Evolutionary conservation across 2,329 filamentous ascomycete species (phyloP).

Genomic region (Epichloe brachyelytri): DNA sequence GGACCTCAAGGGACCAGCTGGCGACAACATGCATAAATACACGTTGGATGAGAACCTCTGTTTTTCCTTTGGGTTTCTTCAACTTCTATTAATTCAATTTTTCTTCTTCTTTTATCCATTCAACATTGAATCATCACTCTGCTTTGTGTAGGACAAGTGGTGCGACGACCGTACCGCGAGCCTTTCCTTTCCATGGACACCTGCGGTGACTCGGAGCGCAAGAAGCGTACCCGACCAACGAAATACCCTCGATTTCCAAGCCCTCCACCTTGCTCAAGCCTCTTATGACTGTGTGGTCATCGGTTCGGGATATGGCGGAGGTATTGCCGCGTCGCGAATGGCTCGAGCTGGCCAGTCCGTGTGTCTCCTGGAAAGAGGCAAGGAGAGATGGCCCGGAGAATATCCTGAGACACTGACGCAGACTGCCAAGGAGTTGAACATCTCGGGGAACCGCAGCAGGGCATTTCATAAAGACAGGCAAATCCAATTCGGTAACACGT

Average conservation of each 20-base stretch:
- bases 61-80: no score
- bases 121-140: neutral
- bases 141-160: neutral
- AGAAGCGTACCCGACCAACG: neutral
- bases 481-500: slow-evolving; percentile 36
- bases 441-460: slow-evolving; percentile 32
- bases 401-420: slow-evolving; percentile 39
- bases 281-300: slow-evolving; percentile 54
- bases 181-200: neutral
- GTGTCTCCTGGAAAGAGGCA: slow-evolving; percentile 51
- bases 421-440: slow-evolving; percentile 38
- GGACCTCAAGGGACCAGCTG: no score
- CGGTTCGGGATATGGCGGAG: slow-evolving; percentile 56
- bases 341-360: slow-evolving; percentile 43
- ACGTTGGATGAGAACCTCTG: no score
- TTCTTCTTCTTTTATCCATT: no score
- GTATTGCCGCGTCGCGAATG: slow-evolving; percentile 52
- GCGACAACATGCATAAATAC: no score
- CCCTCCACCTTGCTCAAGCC: slow-evolving; percentile 43
- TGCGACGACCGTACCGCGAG: neutral
- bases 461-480: slow-evolving; percentile 28
- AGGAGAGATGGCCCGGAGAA: slow-evolving; percentile 54
- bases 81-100: no score
- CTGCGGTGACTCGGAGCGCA: neutral
- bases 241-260: slow-evolving; percentile 37